Percentiles rank a stretch among this genome's conserved stretches.
Evolutionary conservation across 2,329 filamentous ascomycete species (phyloP).

Genomic region (Xylariaceae sp.): DNA sequence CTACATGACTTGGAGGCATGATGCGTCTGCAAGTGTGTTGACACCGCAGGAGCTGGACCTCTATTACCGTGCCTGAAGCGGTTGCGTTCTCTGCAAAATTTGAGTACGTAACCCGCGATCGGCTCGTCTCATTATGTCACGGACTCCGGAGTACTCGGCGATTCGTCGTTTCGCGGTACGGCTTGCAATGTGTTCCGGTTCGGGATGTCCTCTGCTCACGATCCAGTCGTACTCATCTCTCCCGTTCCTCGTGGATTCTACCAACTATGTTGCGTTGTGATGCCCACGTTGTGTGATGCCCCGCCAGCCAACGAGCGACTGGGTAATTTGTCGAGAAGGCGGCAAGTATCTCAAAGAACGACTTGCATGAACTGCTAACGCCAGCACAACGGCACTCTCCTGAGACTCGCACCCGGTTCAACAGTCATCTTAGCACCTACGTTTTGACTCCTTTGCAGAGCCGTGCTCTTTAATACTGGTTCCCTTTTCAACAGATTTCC

Average conservation of each 20-base stretch:
- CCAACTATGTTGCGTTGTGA: constrained; percentile 24
- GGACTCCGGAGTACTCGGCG: constrained; percentile 30
- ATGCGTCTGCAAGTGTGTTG: constrained; percentile 32
- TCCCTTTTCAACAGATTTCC: no score
- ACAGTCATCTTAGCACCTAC: no score
- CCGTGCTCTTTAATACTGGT: no score
- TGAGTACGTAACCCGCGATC: constrained; percentile 4
- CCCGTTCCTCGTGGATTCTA: constrained; percentile 30
- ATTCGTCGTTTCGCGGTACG: constrained; percentile 30
- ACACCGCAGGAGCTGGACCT: constrained; percentile 27
- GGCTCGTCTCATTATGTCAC: constrained; percentile 1
- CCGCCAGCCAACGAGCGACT: no score
- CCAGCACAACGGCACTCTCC: no score
- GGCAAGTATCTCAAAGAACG: no score
- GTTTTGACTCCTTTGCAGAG: no score
- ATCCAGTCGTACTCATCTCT: constrained; percentile 38
- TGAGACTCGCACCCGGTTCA: no score
- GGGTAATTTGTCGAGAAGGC: no score
- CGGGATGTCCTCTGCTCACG: constrained; percentile 33
- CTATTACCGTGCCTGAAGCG: constrained; percentile 33
- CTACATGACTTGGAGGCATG: constrained; percentile 37
- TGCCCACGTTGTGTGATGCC: no score
- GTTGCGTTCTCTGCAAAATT: constrained; percentile 29
- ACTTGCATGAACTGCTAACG: no score
- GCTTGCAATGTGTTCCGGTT: constrained; percentile 22